phyloP scores from a whole-genome alignment of 2,329 filamentous ascomycete species.

The Calonectria hongkongensis region DNA sequence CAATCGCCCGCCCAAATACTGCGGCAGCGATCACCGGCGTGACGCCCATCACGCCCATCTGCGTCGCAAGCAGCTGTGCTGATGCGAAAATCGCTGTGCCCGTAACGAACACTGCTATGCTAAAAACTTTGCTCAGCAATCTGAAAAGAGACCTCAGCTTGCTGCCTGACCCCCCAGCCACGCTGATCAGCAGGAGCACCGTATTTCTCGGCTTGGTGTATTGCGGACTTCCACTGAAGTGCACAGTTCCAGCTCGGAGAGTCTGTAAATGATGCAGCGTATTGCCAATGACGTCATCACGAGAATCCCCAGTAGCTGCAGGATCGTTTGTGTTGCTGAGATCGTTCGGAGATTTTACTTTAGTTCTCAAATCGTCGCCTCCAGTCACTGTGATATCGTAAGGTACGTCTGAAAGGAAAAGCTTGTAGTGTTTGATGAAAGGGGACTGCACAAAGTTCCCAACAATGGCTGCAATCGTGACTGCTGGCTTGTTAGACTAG shows the following conservation, averaged over 20 bases:
- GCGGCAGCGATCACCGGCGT: not conserved
- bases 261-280: not conserved
- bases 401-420: not conserved
- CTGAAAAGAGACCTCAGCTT: not conserved
- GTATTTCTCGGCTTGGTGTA: not conserved
- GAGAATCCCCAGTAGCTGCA: not conserved
- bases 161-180: not conserved
- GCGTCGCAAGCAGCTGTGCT: not conserved
- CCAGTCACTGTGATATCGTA: not conserved
- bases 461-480: not conserved
- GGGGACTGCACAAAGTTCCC: not conserved
- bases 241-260: not conserved
- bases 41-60: constrained; percentile 1
- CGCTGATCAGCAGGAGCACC: not conserved
- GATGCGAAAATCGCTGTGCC: not conserved
- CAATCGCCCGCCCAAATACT: not conserved
- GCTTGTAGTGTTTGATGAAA: not conserved
- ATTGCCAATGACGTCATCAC: not conserved
- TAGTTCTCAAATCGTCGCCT: not conserved
- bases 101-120: not conserved
- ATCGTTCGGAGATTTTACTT: not conserved
- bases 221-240: not conserved
- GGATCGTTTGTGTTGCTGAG: not conserved
- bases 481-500: not conserved
- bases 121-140: not conserved